Percentiles rank a stretch among this genome's conserved stretches.
Conservation (phyloP, 352 stramenopile species). For the Pythium monospermum region DNA sequence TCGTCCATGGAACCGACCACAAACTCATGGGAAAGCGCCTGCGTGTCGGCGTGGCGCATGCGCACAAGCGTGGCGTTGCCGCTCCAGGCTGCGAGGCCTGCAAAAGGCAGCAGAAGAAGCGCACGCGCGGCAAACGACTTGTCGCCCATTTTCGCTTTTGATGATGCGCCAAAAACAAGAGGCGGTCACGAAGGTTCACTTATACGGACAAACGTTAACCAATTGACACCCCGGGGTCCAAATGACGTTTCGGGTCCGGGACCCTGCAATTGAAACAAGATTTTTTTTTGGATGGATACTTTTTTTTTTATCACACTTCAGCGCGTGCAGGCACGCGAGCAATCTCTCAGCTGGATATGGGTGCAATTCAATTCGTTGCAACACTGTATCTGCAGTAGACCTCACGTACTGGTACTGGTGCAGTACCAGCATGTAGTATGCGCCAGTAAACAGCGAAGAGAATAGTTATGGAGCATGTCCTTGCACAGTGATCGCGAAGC, state of each 20-base stretch:
- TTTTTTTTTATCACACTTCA: too few relatives aligned
- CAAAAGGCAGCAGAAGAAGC: slow-evolving; percentile 59
- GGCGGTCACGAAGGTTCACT: background rate
- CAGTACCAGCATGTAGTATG: too few relatives aligned
- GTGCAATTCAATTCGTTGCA: slow-evolving; percentile 1
- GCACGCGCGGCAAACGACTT: slow-evolving; percentile 29
- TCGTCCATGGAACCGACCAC: slow-evolving; percentile 80
- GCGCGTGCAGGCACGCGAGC: too few relatives aligned
- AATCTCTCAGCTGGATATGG: too few relatives aligned
- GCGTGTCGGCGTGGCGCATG: slow-evolving; percentile 29
- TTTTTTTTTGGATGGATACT: too few relatives aligned
- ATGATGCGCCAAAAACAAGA: too few relatives aligned
- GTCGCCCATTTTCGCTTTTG: slow-evolving; percentile 3
- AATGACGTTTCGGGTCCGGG: too few relatives aligned
- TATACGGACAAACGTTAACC: background rate
- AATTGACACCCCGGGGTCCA: too few relatives aligned
- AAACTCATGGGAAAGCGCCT: slow-evolving; percentile 50
- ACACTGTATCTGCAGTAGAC: background rate
- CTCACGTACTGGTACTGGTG: background rate
- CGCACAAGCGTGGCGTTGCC: slow-evolving; percentile 54
- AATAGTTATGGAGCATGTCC: too few relatives aligned
- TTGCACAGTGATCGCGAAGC: too few relatives aligned
- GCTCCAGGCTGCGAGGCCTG: slow-evolving; percentile 55
- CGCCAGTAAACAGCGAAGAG: too few relatives aligned
- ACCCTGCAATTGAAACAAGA: too few relatives aligned